These are phyloP conservation scores for Sphagnum fallax DNA, from an alignment of 228 moss, liverwort and hornwort genomes.

Conservation along the genomic window DNA sequence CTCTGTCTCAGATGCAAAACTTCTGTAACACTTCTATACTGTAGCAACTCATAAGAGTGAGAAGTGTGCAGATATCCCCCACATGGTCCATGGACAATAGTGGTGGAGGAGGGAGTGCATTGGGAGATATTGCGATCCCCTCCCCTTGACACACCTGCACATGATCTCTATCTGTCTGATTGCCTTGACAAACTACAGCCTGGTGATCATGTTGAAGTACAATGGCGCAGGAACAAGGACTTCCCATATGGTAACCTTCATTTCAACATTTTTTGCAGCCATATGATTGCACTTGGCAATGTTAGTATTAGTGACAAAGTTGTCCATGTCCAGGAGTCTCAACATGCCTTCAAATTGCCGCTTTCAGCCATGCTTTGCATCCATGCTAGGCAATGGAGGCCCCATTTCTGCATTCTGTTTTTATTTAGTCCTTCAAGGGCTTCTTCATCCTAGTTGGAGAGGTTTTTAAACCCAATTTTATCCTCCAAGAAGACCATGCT, in stretches of 20 bases:
- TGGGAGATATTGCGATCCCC: conserved; percentile 36
- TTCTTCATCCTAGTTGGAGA: background rate
- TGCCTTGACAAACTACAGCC: conserved; percentile 34
- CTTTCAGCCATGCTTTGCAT: too few relatives aligned
- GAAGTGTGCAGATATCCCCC: conserved; percentile 22
- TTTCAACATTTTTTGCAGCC: too few relatives aligned
- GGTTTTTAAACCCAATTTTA: too few relatives aligned
- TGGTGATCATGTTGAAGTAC: conserved; percentile 43
- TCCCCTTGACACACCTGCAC: conserved; percentile 28
- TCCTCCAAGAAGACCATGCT: too few relatives aligned
- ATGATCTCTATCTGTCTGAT: conserved; percentile 37
- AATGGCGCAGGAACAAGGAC: conserved; percentile 45
- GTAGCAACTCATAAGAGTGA: too few relatives aligned
- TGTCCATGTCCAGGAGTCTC: too few relatives aligned
- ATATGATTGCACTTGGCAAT: too few relatives aligned
- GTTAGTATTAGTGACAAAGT: too few relatives aligned
- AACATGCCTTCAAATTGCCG: too few relatives aligned
- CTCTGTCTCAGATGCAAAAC: too few relatives aligned
- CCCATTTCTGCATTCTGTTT: background rate
- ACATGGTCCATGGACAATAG: conserved; percentile 33
- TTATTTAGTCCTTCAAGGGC: background rate
- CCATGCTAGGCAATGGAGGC: too few relatives aligned
- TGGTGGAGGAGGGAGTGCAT: conserved; percentile 36
- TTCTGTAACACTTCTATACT: background rate
- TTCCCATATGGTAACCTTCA: conserved; percentile 30